phyloP scores from a whole-genome alignment of 805 yeast genomes.

The Metschnikowia gruessii region DNA sequence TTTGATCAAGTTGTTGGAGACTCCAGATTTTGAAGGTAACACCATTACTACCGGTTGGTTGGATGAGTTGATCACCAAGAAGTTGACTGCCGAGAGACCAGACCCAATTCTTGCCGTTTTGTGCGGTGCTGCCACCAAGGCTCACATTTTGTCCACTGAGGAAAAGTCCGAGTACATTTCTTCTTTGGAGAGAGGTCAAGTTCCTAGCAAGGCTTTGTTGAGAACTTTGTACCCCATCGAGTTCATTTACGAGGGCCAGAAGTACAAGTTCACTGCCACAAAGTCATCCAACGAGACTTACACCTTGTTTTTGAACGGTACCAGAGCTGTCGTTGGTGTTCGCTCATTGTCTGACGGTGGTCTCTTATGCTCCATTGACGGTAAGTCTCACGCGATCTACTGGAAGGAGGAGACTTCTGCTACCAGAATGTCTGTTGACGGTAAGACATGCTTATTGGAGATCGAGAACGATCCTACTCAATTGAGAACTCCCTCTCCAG shows the following conservation, averaged over 20 bases:
- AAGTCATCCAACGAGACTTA: conserved; percentile 82
- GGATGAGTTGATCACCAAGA: conserved; percentile 90
- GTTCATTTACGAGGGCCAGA: conserved; percentile 89
- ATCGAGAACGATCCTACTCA: conserved; percentile 98
- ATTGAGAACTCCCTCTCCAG: conserved; percentile 97
- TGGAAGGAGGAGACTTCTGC: conserved; percentile 98
- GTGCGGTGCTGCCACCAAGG: conserved; percentile 98
- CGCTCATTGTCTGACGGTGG: conserved; percentile 95
- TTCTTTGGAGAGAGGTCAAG: conserved; percentile 94
- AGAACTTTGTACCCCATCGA: conserved; percentile 90
- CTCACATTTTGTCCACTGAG: conserved; percentile 73
- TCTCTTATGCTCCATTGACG: conserved; percentile 79
- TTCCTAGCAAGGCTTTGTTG: conserved; percentile 75
- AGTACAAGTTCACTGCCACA: conserved; percentile 94
- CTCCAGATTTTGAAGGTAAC: conserved; percentile 94
- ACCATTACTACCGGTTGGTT: conserved; percentile 99
- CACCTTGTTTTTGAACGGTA: conserved; percentile 90
- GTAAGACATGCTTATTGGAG: conserved; percentile 91
- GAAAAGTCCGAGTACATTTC: conserved; percentile 64
- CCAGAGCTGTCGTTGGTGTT: conserved; percentile 83
- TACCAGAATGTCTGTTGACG: conserved; percentile 90
- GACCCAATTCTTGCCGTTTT: conserved; percentile 86
- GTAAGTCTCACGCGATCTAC: conserved; percentile 91
- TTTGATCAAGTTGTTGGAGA: conserved; percentile 88
- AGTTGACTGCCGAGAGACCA: conserved; percentile 95